These are phyloP conservation scores for Colletotrichum orbiculare DNA, from an alignment of 2,329 filamentous ascomycete species.

Conservation along the genomic window DNA sequence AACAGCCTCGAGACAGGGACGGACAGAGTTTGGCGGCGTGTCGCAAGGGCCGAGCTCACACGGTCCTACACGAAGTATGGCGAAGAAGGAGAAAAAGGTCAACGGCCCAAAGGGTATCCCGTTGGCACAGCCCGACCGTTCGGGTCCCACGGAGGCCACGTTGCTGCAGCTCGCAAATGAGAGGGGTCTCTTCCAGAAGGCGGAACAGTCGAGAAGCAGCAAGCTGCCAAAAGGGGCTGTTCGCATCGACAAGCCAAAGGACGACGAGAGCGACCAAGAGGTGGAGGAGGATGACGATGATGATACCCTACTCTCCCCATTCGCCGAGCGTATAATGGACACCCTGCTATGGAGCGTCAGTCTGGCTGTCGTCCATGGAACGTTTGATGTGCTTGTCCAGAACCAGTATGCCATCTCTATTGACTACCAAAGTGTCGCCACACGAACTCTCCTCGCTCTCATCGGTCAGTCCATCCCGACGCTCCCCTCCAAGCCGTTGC, in stretches of 20 bases:
- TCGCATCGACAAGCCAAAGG: conserved; percentile 19
- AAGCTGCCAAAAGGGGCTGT: conserved; percentile 38
- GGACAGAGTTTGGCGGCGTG: neutral
- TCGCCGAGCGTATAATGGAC: conserved; percentile 65
- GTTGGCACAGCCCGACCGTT: conserved; percentile 76
- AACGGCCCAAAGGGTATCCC: conserved; percentile 64
- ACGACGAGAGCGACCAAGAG: conserved; percentile 33
- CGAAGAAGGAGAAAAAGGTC: conserved; percentile 56
- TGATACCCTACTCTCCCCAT: conserved; percentile 51
- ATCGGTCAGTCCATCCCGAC: conserved; percentile 53
- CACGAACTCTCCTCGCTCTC: conserved; percentile 64
- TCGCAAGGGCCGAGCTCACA: neutral
- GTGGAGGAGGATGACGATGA: conserved; percentile 46
- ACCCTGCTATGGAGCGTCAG: conserved; percentile 69
- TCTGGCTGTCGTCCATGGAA: conserved; percentile 77
- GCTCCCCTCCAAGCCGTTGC: neutral
- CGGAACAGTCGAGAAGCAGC: conserved; percentile 53
- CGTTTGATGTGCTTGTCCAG: conserved; percentile 82
- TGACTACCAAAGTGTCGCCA: conserved; percentile 65
- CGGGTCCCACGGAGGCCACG: conserved; percentile 69
- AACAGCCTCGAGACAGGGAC: neutral
- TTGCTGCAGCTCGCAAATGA: conserved; percentile 79
- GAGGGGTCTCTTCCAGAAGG: conserved; percentile 65
- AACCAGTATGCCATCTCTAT: conserved; percentile 80
- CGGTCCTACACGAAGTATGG: conserved; percentile 12